Base-by-base conservation (phyloP, 192 early-diverging fungal species). In the Coemansia interrupta region DNA sequence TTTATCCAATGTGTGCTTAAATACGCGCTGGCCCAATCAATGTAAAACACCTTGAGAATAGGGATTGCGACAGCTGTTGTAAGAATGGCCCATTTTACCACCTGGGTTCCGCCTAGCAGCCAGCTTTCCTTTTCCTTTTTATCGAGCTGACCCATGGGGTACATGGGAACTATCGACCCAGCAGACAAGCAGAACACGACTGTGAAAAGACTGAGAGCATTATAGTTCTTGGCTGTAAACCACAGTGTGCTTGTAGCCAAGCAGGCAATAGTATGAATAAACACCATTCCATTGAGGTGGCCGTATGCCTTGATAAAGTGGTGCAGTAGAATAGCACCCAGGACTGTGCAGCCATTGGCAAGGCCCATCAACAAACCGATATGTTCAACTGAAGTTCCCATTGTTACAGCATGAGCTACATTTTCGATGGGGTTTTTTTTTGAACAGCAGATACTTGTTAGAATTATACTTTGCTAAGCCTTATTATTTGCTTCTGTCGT, bases 101-200 rank as follows among this genome's bases (percentile, higher is more conserved):
- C 61, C 14, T 77, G 74, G 0, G 74, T 67, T 4, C 68, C 64
- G 15, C 74, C 74, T 36, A 77, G 58, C 17, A 77, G 54, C 64
- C 60, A 66, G 44, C 74, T 77, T 19, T 77, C 74, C 38, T 77
- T 77, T 24, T 77, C 74, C 29, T 63, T 63, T 46, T 28, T 62
- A 11, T 77, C 74, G 1, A 77, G 53, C 39, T 77, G 60, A 7
- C 74, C 74, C 56, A 71, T 45, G 30, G 74, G 74, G 60, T 70
- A 77, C 74, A 77, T 77, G 20, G 74, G 74, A 17, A 77, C 74
- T 54, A 77, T 38, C 7, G 74, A 77, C 22, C 74, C 74, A 5
- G 64, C 74, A 0, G 74, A 71, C 68, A 77, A 56, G 49, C 68
- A 68, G 30, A 71, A 77, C 13, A 77, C 40, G 5, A 56, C 42